A percentile compares a stretch with the other conserved stretches of the same genome.
phyloP scores from a whole-genome alignment of 306 rosid genomes.

The Prunus armeniaca region DNA sequence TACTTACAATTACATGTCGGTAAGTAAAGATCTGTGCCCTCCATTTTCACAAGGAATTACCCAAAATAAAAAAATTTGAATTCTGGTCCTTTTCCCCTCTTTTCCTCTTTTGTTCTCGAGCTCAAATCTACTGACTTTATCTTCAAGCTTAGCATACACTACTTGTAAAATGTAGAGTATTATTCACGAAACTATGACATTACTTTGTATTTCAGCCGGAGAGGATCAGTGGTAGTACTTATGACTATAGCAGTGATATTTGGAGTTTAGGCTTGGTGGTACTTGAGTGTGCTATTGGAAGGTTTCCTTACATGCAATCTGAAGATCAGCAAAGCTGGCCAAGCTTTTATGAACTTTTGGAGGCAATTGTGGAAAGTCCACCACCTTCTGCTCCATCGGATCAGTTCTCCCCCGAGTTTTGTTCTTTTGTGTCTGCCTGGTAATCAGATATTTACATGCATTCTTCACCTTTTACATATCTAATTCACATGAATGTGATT shows the following conservation, averaged over 20 bases:
- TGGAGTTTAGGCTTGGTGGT: slow-evolving; percentile 99
- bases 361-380: slow-evolving; percentile 83
- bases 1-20: slow-evolving; percentile 99
- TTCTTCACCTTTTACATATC: background rate
- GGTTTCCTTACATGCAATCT: slow-evolving; percentile 85
- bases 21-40: slow-evolving; percentile 33
- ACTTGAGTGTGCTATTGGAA: slow-evolving; percentile 95
- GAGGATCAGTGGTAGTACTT: slow-evolving; percentile 86
- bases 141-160: background rate
- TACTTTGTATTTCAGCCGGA: slow-evolving; percentile 67
- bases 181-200: slow-evolving; percentile 8
- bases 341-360: slow-evolving; percentile 92
- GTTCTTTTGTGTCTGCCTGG: slow-evolving; percentile 93
- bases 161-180: background rate
- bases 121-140: background rate
- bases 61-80: background rate
- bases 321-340: slow-evolving; percentile 93
- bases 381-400: slow-evolving; percentile 94
- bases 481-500: background rate
- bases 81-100: background rate
- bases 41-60: background rate
- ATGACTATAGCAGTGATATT: slow-evolving; percentile 91
- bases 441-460: slow-evolving; percentile 26
- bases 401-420: slow-evolving; percentile 95
- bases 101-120: background rate